Evolutionary conservation across 179 eudicot genomes (phyloP).

Genomic region (Beta lomatogona): DNA sequence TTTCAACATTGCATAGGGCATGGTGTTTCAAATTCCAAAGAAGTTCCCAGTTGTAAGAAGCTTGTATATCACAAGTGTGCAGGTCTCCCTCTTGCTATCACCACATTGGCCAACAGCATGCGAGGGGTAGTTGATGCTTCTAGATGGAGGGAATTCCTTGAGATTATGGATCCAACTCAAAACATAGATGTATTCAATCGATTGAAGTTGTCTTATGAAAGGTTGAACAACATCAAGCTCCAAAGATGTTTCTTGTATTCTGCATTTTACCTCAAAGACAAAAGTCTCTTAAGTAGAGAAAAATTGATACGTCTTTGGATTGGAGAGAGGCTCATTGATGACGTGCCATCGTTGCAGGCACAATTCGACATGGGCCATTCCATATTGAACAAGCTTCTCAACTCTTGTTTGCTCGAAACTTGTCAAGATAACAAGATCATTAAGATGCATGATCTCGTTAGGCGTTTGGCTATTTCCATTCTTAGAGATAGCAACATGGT

Average conservation of each 20-base stretch:
- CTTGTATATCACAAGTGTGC: slow-evolving; percentile 17
- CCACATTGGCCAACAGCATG: slow-evolving; percentile 8
- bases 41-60: neutral
- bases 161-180: neutral
- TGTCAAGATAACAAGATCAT: slow-evolving; percentile 1
- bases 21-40: neutral
- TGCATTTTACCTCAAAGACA: slow-evolving; percentile 17
- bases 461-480: slow-evolving; percentile 16
- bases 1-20: neutral
- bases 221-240: slow-evolving; percentile 3
- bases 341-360: slow-evolving; percentile 17
- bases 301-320: slow-evolving; percentile 23
- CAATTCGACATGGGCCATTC: slow-evolving; percentile 26
- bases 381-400: slow-evolving; percentile 27
- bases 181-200: neutral
- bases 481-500: neutral
- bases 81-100: slow-evolving; percentile 29
- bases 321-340: slow-evolving; percentile 21
- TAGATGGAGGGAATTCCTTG: slow-evolving; percentile 11
- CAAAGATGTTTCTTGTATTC: slow-evolving; percentile 21
- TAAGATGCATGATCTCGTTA: slow-evolving; percentile 18
- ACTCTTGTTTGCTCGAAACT: slow-evolving; percentile 25
- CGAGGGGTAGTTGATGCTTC: slow-evolving; percentile 4
- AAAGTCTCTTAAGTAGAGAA: slow-evolving; percentile 8
- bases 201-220: slow-evolving; percentile 19